These are phyloP conservation scores for Annulohypoxylon stygium DNA, from an alignment of 495 filamentous ascomycete species.

Conservation along the genomic window DNA sequence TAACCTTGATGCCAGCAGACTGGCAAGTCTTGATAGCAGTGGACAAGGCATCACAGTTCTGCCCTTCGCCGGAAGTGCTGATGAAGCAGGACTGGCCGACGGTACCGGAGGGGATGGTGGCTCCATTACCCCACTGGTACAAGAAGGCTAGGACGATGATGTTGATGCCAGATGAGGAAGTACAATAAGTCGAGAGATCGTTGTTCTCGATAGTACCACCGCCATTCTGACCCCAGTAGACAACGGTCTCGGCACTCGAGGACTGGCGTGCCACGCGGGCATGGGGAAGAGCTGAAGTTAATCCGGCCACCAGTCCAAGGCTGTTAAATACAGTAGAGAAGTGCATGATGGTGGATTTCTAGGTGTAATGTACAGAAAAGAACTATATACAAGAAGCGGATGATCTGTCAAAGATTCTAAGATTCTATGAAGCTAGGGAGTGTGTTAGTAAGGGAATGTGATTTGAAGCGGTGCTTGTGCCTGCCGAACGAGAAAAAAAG, in stretches of 20 bases:
- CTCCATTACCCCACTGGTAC: slow-evolving; percentile 55
- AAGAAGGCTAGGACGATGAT: slow-evolving; percentile 69
- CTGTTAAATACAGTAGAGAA: slow-evolving; percentile 44
- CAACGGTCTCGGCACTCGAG: slow-evolving; percentile 53
- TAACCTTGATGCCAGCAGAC: slow-evolving; percentile 61
- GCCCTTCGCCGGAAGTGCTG: slow-evolving; percentile 47
- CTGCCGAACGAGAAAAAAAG: slow-evolving; percentile 21
- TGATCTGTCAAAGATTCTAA: slow-evolving; percentile 31
- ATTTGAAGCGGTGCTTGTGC: slow-evolving; percentile 21
- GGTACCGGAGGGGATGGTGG: slow-evolving; percentile 53
- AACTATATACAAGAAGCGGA: slow-evolving; percentile 42
- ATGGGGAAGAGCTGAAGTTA: slow-evolving; percentile 50
- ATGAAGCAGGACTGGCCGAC: slow-evolving; percentile 58
- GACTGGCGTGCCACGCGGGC: slow-evolving; percentile 42
- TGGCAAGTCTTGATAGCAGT: slow-evolving; percentile 65
- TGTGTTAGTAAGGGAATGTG: slow-evolving; percentile 1
- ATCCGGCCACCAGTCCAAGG: slow-evolving; percentile 51
- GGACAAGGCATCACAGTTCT: slow-evolving; percentile 62
- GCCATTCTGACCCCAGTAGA: slow-evolving; percentile 63
- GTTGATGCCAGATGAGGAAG: slow-evolving; percentile 56
- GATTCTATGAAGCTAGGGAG: background rate
- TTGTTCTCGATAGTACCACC: slow-evolving; percentile 58
- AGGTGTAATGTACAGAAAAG: slow-evolving; percentile 43
- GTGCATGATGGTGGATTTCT: slow-evolving; percentile 47
- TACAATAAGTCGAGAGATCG: slow-evolving; percentile 59